Evolutionary conservation across 495 filamentous ascomycete species (phyloP).

Genomic region (Hypoxylon fragiforme): DNA sequence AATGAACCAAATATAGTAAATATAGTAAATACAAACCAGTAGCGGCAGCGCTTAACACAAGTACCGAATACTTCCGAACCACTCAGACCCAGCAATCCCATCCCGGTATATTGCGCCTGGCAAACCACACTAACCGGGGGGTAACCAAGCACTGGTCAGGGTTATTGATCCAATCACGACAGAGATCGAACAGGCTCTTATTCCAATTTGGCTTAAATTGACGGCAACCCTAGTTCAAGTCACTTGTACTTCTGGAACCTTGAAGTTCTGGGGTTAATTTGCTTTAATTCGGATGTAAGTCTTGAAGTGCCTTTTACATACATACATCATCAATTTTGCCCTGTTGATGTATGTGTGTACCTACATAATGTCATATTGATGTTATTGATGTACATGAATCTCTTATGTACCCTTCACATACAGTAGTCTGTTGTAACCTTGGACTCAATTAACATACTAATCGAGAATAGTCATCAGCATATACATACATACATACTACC

Average conservation of each 20-base stretch:
- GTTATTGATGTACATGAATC: not conserved
- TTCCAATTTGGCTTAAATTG: conserved; percentile 21
- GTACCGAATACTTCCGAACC: conserved; percentile 32
- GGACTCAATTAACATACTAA: conserved; percentile 11
- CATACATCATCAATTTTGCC: no score
- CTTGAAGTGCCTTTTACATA: conserved; percentile 3
- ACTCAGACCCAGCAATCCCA: conserved; percentile 17
- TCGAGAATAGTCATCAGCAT: conserved; percentile 19
- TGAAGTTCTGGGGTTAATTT: no score
- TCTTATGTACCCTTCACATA: no score
- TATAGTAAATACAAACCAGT: conserved; percentile 28
- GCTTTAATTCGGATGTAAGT: conserved; percentile 4
- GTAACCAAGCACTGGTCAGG: no score
- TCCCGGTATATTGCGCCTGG: conserved; percentile 33
- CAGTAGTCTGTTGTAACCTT: no score
- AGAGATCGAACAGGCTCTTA: conserved; percentile 13
- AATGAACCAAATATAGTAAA: conserved; percentile 33
- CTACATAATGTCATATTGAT: no score
- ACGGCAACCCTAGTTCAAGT: conserved; percentile 22
- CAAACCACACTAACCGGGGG: no score
- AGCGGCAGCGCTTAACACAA: conserved; percentile 36
- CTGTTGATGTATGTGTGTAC: no score
- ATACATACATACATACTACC: conserved; percentile 1
- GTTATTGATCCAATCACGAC: conserved; percentile 17
- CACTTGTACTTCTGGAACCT: conserved; percentile 27